phyloP scores from a whole-genome alignment of 2,329 filamentous ascomycete genomes.

The Trichophyton equinum region DNA sequence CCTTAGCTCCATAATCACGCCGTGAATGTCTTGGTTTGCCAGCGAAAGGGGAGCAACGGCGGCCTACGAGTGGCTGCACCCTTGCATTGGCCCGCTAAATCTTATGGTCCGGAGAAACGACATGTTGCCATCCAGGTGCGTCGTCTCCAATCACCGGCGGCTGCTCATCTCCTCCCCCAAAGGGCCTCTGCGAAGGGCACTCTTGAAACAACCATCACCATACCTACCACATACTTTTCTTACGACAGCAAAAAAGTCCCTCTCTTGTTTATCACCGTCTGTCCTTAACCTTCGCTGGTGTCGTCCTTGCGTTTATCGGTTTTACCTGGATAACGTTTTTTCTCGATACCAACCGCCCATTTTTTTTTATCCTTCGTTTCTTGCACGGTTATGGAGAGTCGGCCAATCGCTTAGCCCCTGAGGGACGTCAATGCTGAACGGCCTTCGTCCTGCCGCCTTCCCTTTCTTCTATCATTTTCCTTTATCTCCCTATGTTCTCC shows the following conservation, averaged over 20 bases:
- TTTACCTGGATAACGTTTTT: not conserved
- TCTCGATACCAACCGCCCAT: not conserved
- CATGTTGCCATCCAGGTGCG: not conserved
- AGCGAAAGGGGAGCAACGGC: not conserved
- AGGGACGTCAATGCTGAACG: not conserved
- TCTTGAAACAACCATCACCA: not conserved
- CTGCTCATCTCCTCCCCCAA: not conserved
- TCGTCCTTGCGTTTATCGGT: not conserved
- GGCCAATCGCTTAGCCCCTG: constrained; percentile 4
- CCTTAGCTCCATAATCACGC: constrained; percentile 1
- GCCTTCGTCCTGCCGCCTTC: not conserved
- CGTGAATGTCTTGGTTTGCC: not conserved
- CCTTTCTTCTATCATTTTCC: not conserved
- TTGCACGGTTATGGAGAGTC: not conserved
- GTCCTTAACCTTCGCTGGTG: not conserved
- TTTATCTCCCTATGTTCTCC: not conserved
- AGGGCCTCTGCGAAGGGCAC: not conserved
- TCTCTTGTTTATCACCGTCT: not conserved
- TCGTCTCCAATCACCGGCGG: not conserved
- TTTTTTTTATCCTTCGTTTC: not conserved
- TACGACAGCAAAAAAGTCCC: not conserved
- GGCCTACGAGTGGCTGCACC: not conserved
- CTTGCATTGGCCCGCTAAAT: not conserved
- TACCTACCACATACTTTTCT: not conserved
- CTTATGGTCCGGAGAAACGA: not conserved